phyloP scores from a whole-genome alignment of 2,329 filamentous ascomycete species.

The Aspergillus sp. region DNA sequence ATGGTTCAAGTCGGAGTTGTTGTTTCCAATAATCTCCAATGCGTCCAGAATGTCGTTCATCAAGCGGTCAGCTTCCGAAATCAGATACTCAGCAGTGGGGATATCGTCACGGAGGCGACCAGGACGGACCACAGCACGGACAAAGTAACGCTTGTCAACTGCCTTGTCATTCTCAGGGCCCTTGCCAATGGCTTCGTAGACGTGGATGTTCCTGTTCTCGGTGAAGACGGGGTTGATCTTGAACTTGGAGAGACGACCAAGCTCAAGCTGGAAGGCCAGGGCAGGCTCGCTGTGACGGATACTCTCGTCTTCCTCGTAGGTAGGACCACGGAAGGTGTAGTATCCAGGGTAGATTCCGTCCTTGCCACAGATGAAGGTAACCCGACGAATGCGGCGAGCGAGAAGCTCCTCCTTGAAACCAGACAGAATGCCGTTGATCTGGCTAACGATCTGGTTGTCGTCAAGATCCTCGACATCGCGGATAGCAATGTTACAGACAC shows the following conservation, averaged over 20 bases:
- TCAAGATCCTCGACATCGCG: conserved; percentile 79
- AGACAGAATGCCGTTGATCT: conserved; percentile 70
- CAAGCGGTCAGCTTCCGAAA: conserved; percentile 91
- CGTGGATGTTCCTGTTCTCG: conserved; percentile 98
- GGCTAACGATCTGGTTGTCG: conserved; percentile 73
- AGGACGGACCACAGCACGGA: conserved; percentile 88
- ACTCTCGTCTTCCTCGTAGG: conserved; percentile 84
- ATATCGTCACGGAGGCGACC: conserved; percentile 95
- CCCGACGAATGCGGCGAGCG: conserved; percentile 73
- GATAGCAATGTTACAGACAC: conserved; percentile 88
- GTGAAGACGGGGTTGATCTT: conserved; percentile 98
- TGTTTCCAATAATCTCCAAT: conserved; percentile 97
- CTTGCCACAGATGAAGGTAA: conserved; percentile 95
- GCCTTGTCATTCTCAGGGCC: conserved; percentile 77
- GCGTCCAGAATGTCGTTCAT: conserved; percentile 98
- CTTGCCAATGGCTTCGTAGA: conserved; percentile 95
- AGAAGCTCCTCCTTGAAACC: conserved; percentile 81
- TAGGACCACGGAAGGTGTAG: conserved; percentile 94
- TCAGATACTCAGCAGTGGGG: conserved; percentile 95
- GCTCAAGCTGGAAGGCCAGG: conserved; percentile 96
- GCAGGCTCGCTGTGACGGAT: conserved; percentile 97
- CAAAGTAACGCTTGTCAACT: conserved; percentile 85
- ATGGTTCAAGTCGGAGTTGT: conserved; percentile 98
- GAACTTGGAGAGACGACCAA: conserved; percentile 91
- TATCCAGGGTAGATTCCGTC: conserved; percentile 95